phyloP scores from a whole-genome alignment of 371 early-diverging fungal species.

The Mucor ambiguus region DNA sequence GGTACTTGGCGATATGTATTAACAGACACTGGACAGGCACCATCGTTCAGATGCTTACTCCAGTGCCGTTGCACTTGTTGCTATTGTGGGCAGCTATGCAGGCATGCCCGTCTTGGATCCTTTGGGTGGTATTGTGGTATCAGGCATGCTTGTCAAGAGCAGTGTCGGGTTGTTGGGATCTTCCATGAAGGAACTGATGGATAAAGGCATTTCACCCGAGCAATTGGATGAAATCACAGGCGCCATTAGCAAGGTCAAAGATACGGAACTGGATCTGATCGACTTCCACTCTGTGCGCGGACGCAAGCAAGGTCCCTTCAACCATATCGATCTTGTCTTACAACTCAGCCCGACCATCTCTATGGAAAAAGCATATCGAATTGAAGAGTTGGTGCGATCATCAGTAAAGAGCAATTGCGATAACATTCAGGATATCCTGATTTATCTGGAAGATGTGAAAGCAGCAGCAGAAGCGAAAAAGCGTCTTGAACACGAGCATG shows the following conservation, averaged over 20 bases:
- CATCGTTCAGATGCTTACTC: constrained; percentile 74
- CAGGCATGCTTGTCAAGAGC: constrained; percentile 62
- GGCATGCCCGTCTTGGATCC: constrained; percentile 71
- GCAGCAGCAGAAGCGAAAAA: not conserved
- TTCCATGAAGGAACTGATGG: constrained; percentile 52
- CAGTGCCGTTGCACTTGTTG: constrained; percentile 63
- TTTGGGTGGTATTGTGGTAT: constrained; percentile 65
- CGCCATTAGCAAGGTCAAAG: constrained; percentile 33
- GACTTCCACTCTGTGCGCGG: constrained; percentile 51
- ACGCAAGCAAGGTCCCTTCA: constrained; percentile 48
- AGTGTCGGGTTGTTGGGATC: constrained; percentile 50
- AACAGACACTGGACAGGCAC: constrained; percentile 51
- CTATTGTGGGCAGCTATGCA: constrained; percentile 63
- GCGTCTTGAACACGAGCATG: constrained; percentile 4
- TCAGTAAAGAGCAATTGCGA: constrained; percentile 33
- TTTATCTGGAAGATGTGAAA: constrained; percentile 32
- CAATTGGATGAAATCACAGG: constrained; percentile 32
- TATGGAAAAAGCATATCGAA: constrained; percentile 32
- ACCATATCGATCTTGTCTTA: constrained; percentile 45
- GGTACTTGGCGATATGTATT: no score
- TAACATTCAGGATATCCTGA: constrained; percentile 41
- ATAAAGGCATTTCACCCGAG: constrained; percentile 34
- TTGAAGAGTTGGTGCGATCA: constrained; percentile 35
- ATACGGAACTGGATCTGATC: constrained; percentile 34
- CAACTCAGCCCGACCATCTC: constrained; percentile 37